Percentiles rank a stretch among this genome's conserved stretches.
Conservation (phyloP, 495 filamentous ascomycete species). For the Delitschia confertaspora region DNA sequence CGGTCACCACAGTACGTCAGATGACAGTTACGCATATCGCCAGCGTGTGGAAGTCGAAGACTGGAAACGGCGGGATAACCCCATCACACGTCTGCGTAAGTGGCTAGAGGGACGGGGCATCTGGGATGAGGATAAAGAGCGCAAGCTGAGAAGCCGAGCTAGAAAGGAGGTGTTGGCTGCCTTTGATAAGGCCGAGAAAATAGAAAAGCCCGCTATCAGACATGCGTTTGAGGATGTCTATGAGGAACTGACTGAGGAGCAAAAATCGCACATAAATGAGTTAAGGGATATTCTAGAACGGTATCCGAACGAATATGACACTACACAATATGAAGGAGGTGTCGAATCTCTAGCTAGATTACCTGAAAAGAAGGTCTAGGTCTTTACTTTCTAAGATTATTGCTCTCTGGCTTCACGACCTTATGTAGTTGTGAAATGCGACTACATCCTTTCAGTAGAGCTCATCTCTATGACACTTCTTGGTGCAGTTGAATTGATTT, state of each 20-base stretch:
- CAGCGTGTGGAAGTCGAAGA: conserved; percentile 92
- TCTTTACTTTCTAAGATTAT: background rate
- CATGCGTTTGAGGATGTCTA: conserved; percentile 82
- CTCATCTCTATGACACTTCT: too few species aligned
- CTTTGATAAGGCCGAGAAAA: conserved; percentile 77
- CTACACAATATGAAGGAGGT: conserved; percentile 58
- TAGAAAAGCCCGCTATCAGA: conserved; percentile 75
- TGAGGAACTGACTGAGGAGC: conserved; percentile 75
- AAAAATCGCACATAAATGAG: conserved; percentile 66
- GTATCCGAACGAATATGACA: conserved; percentile 91
- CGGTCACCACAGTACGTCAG: conserved; percentile 93
- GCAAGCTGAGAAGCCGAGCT: conserved; percentile 56
- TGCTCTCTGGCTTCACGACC: background rate
- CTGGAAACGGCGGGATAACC: conserved; percentile 94
- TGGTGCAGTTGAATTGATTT: too few species aligned
- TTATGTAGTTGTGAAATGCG: too few species aligned
- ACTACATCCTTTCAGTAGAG: too few species aligned
- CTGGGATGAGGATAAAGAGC: conserved; percentile 80
- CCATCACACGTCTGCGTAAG: conserved; percentile 82
- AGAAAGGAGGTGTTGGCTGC: conserved; percentile 71
- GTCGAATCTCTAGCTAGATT: conserved; percentile 8
- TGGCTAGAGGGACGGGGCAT: conserved; percentile 73
- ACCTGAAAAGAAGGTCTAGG: conserved; percentile 1
- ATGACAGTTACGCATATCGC: conserved; percentile 94
- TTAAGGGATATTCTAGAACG: conserved; percentile 66